These are phyloP conservation scores for Lactifluus echinatus DNA, from an alignment of 768 basidiomycete species.

Conservation along the genomic window DNA sequence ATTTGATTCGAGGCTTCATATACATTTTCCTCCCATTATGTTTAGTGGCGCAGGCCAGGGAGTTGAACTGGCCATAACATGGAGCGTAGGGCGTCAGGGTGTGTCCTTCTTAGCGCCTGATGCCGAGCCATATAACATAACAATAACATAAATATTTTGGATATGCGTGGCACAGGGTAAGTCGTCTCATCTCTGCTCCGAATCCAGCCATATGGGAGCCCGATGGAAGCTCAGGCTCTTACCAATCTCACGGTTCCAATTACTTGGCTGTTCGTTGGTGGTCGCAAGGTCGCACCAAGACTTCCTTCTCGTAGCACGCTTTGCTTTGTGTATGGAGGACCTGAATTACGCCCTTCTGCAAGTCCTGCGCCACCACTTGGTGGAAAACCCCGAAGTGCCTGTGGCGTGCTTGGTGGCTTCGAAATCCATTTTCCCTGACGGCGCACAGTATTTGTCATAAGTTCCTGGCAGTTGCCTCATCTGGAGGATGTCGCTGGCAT, in stretches of 20 bases:
- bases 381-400: not conserved
- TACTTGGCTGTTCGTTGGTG: not conserved
- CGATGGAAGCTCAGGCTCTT: not conserved
- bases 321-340: not conserved
- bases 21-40: not conserved
- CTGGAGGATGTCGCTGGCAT: too few relatives aligned
- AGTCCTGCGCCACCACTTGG: not conserved
- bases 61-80: not conserved
- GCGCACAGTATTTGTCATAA: not conserved
- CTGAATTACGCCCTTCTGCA: not conserved
- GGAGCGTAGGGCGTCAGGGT: not conserved
- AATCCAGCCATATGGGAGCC: too few relatives aligned
- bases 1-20: not conserved
- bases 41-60: not conserved
- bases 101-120: not conserved
- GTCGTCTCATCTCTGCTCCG: not conserved
- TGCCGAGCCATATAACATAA: not conserved
- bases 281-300: not conserved
- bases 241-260: too few relatives aligned
- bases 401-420: constrained; percentile 1
- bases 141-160: too few relatives aligned
- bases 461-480: too few relatives aligned
- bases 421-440: not conserved
- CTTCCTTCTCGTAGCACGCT: too few relatives aligned
- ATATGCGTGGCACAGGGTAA: not conserved